Evolutionary conservation across 2,329 filamentous ascomycete species (phyloP).

Genomic region (Cytospora schulzeri): DNA sequence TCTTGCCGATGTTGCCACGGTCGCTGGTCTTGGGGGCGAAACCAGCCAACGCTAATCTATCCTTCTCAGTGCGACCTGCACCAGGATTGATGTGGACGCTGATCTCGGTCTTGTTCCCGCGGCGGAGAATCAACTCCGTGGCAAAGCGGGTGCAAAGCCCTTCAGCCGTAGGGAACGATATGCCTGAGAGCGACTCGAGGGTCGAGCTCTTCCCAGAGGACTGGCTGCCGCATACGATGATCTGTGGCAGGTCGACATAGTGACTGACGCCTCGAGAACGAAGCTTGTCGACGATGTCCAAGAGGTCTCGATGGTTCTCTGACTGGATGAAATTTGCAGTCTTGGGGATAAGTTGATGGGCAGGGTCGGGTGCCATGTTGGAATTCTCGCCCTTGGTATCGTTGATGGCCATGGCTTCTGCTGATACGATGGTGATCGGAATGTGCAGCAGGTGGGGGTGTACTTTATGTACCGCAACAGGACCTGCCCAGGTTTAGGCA

Average conservation of each 20-base stretch:
- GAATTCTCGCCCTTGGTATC: background rate
- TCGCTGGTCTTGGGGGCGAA: slow-evolving; percentile 35
- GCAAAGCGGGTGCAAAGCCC: slow-evolving; percentile 64
- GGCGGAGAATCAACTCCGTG: slow-evolving; percentile 62
- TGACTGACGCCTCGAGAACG: slow-evolving; percentile 36
- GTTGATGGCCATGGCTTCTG: background rate
- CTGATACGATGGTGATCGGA: no score
- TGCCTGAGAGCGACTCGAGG: slow-evolving; percentile 59
- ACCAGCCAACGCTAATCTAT: slow-evolving; percentile 31
- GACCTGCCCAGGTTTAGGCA: no score
- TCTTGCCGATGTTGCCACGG: slow-evolving; percentile 34
- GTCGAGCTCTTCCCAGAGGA: slow-evolving; percentile 60
- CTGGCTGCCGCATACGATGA: slow-evolving; percentile 56
- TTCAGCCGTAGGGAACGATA: slow-evolving; percentile 61
- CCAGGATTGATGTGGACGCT: slow-evolving; percentile 43
- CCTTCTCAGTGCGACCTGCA: slow-evolving; percentile 31
- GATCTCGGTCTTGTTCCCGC: slow-evolving; percentile 38
- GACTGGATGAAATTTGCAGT: slow-evolving; percentile 37
- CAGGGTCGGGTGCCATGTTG: background rate
- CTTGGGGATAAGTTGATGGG: slow-evolving; percentile 23
- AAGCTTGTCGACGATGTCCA: slow-evolving; percentile 38
- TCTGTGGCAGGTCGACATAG: slow-evolving; percentile 38
- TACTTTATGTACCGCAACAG: background rate
- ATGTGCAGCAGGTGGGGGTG: background rate
- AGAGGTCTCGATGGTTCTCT: slow-evolving; percentile 34